phyloP scores from a whole-genome alignment of 352 stramenopile genomes.

The Phytophthora constricta region DNA sequence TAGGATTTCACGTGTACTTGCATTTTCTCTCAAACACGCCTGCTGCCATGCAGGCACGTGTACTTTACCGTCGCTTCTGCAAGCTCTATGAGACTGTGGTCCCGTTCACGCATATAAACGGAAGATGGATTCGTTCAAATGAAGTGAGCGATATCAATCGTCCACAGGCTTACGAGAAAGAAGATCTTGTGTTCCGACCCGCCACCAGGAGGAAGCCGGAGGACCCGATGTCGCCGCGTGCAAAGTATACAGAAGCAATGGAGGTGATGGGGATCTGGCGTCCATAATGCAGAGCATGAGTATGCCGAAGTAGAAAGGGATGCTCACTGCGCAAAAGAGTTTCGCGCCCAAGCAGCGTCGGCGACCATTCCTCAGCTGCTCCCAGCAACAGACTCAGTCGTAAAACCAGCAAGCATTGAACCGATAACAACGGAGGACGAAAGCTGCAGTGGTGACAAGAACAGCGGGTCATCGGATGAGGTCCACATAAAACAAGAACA shows the following conservation, averaged over 20 bases:
- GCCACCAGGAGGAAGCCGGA: not conserved
- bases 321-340: not conserved
- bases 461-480: too few relatives aligned
- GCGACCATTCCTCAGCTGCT: not conserved
- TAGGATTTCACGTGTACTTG: slow-evolving; percentile 3
- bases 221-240: not conserved
- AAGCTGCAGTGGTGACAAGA: too few relatives aligned
- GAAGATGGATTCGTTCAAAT: not conserved
- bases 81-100: not conserved
- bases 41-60: not conserved
- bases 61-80: not conserved
- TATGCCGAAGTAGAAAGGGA: not conserved
- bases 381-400: too few relatives aligned
- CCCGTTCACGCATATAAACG: slow-evolving; percentile 4
- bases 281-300: not conserved
- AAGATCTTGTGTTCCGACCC: not conserved
- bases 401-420: too few relatives aligned
- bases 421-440: too few relatives aligned
- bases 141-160: not conserved
- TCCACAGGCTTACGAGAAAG: not conserved
- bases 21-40: not conserved
- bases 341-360: not conserved
- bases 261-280: not conserved
- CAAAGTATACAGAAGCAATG: slow-evolving; percentile 2
- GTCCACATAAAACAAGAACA: too few relatives aligned